phyloP scores from a whole-genome alignment of 2,329 filamentous ascomycete species.

The Podosphaera xanthii region DNA sequence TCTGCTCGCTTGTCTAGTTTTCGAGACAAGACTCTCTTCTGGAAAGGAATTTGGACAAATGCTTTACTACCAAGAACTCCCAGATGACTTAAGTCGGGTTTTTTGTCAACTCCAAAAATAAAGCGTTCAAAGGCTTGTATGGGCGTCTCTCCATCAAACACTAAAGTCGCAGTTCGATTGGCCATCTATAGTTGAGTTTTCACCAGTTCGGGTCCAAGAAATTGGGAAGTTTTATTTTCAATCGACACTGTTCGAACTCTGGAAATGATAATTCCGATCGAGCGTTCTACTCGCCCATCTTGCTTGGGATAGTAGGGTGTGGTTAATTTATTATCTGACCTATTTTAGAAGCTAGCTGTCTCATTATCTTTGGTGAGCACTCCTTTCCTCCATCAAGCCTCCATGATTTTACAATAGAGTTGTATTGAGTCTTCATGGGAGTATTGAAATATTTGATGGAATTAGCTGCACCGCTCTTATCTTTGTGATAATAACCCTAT shows the following conservation, averaged over 20 bases:
- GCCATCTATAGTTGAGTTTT: not conserved
- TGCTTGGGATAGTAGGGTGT: not conserved
- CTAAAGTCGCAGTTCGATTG: not conserved
- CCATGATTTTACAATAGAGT: too few species aligned
- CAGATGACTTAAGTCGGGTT: not conserved
- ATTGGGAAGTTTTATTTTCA: not conserved
- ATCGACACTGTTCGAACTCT: too few species aligned
- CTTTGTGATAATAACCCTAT: not conserved
- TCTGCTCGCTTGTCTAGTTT: not conserved
- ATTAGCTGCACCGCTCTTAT: not conserved
- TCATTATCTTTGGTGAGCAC: too few species aligned
- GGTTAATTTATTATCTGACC: not conserved
- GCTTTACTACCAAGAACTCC: not conserved
- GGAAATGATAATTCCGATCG: too few species aligned
- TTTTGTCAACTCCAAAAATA: not conserved
- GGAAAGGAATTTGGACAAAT: not conserved
- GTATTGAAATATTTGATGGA: not conserved
- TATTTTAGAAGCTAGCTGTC: not conserved
- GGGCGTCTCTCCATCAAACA: not conserved
- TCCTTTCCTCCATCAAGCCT: too few species aligned
- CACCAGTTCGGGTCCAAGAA: not conserved
- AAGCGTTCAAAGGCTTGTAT: not conserved
- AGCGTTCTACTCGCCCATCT: not conserved
- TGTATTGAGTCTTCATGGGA: too few species aligned
- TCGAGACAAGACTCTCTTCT: not conserved